Percentiles rank a stretch among this genome's conserved stretches.
These are phyloP conservation scores for Candida railenensis DNA, from an alignment of 805 yeast species.

Conservation along the genomic window DNA sequence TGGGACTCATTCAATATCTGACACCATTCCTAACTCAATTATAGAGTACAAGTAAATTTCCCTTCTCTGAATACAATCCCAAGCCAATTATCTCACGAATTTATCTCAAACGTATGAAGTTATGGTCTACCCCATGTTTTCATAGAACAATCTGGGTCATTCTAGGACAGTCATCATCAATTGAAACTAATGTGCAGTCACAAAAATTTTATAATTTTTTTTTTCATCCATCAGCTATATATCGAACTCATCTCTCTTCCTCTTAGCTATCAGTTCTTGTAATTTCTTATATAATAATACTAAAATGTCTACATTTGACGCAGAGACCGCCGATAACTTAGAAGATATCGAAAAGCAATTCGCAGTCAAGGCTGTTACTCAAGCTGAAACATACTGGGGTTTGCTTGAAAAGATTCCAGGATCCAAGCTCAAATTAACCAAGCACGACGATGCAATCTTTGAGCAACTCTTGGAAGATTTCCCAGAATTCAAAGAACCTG, in stretches of 20 bases:
- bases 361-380: slow-evolving; percentile 95
- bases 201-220: slow-evolving; percentile 1
- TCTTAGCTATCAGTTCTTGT: background rate
- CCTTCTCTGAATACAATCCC: too few species aligned
- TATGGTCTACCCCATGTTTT: too few species aligned
- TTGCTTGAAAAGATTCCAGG: slow-evolving; percentile 73
- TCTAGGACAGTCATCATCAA: background rate
- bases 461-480: slow-evolving; percentile 62
- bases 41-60: too few species aligned
- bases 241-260: too few species aligned
- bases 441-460: slow-evolving; percentile 69
- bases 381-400: slow-evolving; percentile 92
- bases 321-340: slow-evolving; percentile 90
- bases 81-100: too few species aligned
- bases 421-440: slow-evolving; percentile 71
- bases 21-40: too few species aligned
- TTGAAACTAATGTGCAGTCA: background rate
- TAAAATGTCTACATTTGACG: slow-evolving; percentile 52
- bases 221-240: too few species aligned
- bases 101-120: too few species aligned
- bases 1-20: too few species aligned
- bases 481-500: slow-evolving; percentile 80
- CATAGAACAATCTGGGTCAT: background rate
- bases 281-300: background rate
- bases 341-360: slow-evolving; percentile 93